These are phyloP conservation scores for Monosporozyma servazzii DNA, from an alignment of 805 yeast genomes.

Conservation along the genomic window DNA sequence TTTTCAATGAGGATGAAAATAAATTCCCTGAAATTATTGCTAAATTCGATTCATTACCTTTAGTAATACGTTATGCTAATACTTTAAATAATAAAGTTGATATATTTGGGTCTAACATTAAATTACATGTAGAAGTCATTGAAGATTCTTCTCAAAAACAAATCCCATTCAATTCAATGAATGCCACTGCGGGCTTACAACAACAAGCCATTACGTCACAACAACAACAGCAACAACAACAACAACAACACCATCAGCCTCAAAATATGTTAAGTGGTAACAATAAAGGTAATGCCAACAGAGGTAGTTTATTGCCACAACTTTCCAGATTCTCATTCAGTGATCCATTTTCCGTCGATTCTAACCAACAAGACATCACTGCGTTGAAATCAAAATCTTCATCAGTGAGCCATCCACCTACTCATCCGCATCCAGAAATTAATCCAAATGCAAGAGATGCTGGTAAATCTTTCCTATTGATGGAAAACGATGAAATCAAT, in stretches of 20 bases:
- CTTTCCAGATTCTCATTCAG: conserved; percentile 63
- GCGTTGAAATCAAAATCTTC: conserved; percentile 1
- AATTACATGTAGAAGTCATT: conserved; percentile 33
- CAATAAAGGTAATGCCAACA: background rate
- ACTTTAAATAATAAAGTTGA: conserved; percentile 33
- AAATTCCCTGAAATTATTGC: conserved; percentile 30
- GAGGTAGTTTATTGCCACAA: conserved; percentile 44
- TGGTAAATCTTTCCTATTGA: conserved; percentile 35
- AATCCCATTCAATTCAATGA: conserved; percentile 10
- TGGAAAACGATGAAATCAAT: conserved; percentile 33
- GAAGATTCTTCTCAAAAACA: conserved; percentile 29
- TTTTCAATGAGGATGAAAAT: conserved; percentile 24
- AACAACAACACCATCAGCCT: background rate
- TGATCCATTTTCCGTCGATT: conserved; percentile 45
- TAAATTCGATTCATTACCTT: conserved; percentile 35
- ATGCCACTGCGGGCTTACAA: background rate
- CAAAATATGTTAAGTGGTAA: background rate
- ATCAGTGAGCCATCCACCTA: conserved; percentile 3
- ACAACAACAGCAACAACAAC: conserved; percentile 6
- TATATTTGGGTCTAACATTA: conserved; percentile 41
- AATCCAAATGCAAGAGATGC: conserved; percentile 25
- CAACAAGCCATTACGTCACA: background rate
- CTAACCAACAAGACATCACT: conserved; percentile 8
- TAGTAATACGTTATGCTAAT: conserved; percentile 37
- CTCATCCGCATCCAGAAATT: background rate